Percentiles rank a stretch among this genome's conserved stretches.
These are phyloP conservation scores for Dysphania ambrosioides DNA, from an alignment of 148 eudicot genomes.

Conservation along the genomic window DNA sequence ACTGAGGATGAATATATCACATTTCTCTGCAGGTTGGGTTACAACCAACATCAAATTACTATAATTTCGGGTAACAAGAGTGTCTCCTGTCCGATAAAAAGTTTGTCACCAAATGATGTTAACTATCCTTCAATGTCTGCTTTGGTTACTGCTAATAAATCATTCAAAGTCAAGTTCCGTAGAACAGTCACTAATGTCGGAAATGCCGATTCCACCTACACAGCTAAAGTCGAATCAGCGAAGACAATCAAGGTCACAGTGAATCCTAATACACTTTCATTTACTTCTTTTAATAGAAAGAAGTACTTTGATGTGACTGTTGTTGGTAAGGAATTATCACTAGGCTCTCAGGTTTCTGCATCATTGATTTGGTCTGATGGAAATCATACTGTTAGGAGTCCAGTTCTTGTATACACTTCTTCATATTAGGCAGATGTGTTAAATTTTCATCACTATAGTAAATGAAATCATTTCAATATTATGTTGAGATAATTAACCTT, in stretches of 20 bases:
- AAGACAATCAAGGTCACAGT: conserved; percentile 24
- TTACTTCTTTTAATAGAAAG: conserved; percentile 33
- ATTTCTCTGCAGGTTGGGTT: conserved; percentile 38
- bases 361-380: conserved; percentile 57
- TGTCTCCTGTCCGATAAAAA: conserved; percentile 11
- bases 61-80: conserved; percentile 16
- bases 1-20: conserved; percentile 32
- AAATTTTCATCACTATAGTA: too few species aligned
- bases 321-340: neutral
- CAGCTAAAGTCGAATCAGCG: conserved; percentile 16
- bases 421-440: too few species aligned
- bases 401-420: conserved; percentile 33
- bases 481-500: too few species aligned
- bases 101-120: conserved; percentile 27
- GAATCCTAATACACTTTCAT: conserved; percentile 35
- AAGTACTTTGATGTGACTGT: conserved; percentile 37
- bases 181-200: conserved; percentile 64
- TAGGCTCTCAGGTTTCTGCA: conserved; percentile 9
- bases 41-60: neutral
- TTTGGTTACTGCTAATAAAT: neutral
- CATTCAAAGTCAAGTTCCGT: conserved; percentile 20
- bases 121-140: conserved; percentile 59
- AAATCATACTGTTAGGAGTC: conserved; percentile 47
- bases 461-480: too few species aligned
- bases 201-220: conserved; percentile 39